Conservation (phyloP, 2,329 filamentous ascomycete genomes). For the Trichoderma arundinaceum region DNA sequence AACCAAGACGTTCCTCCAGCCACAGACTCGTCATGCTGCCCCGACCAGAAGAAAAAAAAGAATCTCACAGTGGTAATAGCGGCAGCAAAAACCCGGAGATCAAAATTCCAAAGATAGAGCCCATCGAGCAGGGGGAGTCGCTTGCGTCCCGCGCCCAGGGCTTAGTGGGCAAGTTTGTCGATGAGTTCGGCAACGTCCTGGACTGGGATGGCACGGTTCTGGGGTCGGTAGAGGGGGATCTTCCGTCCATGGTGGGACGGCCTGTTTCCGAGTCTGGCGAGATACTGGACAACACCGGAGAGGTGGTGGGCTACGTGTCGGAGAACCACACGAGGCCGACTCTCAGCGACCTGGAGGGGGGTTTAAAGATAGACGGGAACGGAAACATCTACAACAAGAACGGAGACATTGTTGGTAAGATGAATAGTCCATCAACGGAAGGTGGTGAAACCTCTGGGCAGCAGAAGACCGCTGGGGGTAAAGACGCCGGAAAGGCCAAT, state of each 20-base stretch:
- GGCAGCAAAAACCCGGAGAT: slow-evolving; percentile 34
- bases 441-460: background rate
- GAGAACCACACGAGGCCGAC: slow-evolving; percentile 59
- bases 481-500: slow-evolving; percentile 44
- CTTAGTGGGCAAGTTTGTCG: slow-evolving; percentile 55
- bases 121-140: slow-evolving; percentile 45
- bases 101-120: slow-evolving; percentile 50
- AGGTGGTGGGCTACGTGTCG: slow-evolving; percentile 76
- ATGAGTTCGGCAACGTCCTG: slow-evolving; percentile 61
- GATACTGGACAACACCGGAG: slow-evolving; percentile 76
- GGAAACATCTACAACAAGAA: slow-evolving; percentile 64
- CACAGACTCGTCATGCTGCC: slow-evolving; percentile 29
- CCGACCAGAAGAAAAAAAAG: slow-evolving; percentile 15
- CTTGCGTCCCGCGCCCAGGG: slow-evolving; percentile 47
- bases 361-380: slow-evolving; percentile 61
- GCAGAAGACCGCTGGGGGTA: background rate
- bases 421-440: slow-evolving; percentile 50
- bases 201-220: slow-evolving; percentile 57
- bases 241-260: slow-evolving; percentile 60
- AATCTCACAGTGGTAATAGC: slow-evolving; percentile 1
- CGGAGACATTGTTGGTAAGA: slow-evolving; percentile 65
- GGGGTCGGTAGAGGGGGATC: slow-evolving; percentile 58
- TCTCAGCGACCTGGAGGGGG: slow-evolving; percentile 57
- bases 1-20: slow-evolving; percentile 10
- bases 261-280: slow-evolving; percentile 54